Conservation (phyloP, 768 basidiomycete genomes). For the Trametes meyenii region DNA sequence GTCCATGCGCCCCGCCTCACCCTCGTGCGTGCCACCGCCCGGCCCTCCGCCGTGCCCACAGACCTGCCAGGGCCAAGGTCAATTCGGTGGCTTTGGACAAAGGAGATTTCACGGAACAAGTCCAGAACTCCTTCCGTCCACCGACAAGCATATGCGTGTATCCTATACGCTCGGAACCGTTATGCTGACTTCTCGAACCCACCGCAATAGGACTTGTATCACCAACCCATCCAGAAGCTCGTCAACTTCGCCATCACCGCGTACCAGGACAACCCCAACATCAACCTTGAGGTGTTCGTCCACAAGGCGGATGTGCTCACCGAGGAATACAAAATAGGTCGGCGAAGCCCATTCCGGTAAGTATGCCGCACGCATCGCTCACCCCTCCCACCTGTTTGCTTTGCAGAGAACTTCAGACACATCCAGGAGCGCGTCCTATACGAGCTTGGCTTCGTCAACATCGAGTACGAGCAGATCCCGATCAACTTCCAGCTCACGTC, state of each 20-base stretch:
- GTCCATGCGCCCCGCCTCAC: constrained; percentile 4
- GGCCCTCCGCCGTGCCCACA: neutral
- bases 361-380: neutral
- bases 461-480: constrained; percentile 77
- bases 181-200: neutral
- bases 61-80: neutral
- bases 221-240: constrained; percentile 80
- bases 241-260: constrained; percentile 81
- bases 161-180: no score
- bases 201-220: constrained; percentile 75
- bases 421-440: constrained; percentile 87
- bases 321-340: constrained; percentile 91
- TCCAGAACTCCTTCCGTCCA: no score
- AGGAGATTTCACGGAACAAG: no score
- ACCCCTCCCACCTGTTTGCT: neutral
- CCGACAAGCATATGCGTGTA: no score
- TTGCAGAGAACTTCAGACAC: constrained; percentile 84
- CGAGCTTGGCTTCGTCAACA: constrained; percentile 72
- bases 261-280: constrained; percentile 70
- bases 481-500: constrained; percentile 92
- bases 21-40: constrained; percentile 4
- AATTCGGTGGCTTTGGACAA: no score
- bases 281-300: constrained; percentile 89
- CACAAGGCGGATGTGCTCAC: constrained; percentile 93
- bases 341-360: constrained; percentile 26